A percentile compares a stretch with the other conserved stretches of the same genome.
phyloP scores from a whole-genome alignment of 331 rosid genomes.

The Cucumis variabilis region DNA sequence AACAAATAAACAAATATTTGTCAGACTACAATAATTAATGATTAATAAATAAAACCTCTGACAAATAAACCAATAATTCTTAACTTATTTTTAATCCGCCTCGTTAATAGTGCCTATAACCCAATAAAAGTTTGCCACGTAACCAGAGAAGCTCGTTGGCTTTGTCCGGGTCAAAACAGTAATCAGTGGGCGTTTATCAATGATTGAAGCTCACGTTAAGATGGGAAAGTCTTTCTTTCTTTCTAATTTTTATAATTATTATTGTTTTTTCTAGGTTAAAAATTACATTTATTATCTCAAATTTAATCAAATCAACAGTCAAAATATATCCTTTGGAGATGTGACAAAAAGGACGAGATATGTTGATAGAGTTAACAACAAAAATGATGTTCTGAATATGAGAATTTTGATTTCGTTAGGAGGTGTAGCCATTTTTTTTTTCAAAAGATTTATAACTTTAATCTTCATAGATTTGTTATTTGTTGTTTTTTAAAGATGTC shows the following conservation, averaged over 20 bases:
- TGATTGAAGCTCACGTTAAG: conserved; percentile 30
- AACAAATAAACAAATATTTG: conserved; percentile 14
- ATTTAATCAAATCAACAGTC: too few species aligned
- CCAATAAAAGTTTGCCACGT: neutral
- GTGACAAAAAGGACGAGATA: too few species aligned
- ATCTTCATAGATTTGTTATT: too few species aligned
- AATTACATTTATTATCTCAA: too few species aligned
- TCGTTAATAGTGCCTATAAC: neutral
- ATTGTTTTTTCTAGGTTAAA: neutral
- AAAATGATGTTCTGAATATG: too few species aligned
- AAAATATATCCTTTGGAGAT: too few species aligned
- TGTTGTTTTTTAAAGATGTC: too few species aligned
- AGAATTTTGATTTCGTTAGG: too few species aligned
- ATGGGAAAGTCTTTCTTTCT: neutral
- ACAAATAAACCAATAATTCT: neutral
- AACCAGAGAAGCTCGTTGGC: neutral
- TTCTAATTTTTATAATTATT: neutral
- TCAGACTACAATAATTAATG: conserved; percentile 8
- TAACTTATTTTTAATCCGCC: neutral
- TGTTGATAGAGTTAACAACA: too few species aligned
- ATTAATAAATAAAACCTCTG: neutral
- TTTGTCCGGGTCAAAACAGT: conserved; percentile 15
- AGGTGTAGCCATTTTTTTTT: too few species aligned
- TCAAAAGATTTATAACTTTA: too few species aligned
- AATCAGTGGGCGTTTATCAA: neutral